phyloP scores from a whole-genome alignment of 352 stramenopile species.

The Globisporangium splendens region DNA sequence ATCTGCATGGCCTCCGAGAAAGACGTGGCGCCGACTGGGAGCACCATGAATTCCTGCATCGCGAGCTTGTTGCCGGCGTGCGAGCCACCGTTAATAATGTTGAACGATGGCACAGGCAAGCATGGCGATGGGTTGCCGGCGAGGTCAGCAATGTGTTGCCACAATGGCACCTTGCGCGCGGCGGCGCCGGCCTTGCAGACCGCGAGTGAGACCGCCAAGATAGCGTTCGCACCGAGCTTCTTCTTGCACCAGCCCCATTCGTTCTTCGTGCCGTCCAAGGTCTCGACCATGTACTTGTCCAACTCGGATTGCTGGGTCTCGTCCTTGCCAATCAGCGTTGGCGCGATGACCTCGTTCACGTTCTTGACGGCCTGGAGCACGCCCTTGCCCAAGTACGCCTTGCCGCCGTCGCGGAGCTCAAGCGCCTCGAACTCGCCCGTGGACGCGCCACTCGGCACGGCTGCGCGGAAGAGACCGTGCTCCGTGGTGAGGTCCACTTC shows the following conservation, averaged over 20 bases:
- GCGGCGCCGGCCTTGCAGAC: conserved; percentile 95
- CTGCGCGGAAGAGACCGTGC: conserved; percentile 91
- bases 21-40: conserved; percentile 87
- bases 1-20: conserved; percentile 98
- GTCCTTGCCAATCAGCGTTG: conserved; percentile 95
- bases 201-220: conserved; percentile 97
- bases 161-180: conserved; percentile 94
- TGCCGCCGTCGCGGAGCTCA: conserved; percentile 97
- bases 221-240: conserved; percentile 98
- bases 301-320: conserved; percentile 93
- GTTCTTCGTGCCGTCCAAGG: conserved; percentile 97
- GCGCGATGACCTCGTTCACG: conserved; percentile 97
- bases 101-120: conserved; percentile 98
- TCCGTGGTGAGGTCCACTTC: conserved; percentile 96
- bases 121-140: conserved; percentile 94
- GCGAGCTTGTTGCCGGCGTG: conserved; percentile 99
- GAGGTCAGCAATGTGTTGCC: conserved; percentile 98
- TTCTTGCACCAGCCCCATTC: conserved; percentile 94
- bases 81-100: conserved; percentile 99
- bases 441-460: conserved; percentile 94
- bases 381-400: conserved; percentile 97
- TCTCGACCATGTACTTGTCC: conserved; percentile 96
- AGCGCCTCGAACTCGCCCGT: conserved; percentile 96
- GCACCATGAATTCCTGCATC: conserved; percentile 99
- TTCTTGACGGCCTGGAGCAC: conserved; percentile 97